Evolutionary conservation across 2,329 filamentous ascomycete species (phyloP).

Genomic region (Clonostachys sp.): DNA sequence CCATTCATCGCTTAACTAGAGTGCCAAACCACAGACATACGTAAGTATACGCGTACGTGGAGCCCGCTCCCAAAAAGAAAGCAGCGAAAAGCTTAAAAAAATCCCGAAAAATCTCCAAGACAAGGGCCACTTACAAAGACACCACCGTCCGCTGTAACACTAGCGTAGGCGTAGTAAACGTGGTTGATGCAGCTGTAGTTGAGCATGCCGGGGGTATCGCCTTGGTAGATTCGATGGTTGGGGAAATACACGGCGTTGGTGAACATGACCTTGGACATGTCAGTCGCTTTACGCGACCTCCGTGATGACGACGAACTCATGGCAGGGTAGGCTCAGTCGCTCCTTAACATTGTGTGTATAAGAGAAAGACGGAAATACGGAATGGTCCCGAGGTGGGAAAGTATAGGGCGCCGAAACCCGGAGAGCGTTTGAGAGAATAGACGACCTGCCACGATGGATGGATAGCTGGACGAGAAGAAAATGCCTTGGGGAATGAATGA

Average conservation of each 20-base stretch:
- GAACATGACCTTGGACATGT: conserved; percentile 44
- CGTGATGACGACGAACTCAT: conserved; percentile 35
- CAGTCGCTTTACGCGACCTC: conserved; percentile 38
- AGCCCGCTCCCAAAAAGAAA: neutral
- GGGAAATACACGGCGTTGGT: conserved; percentile 81
- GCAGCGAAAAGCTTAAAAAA: neutral
- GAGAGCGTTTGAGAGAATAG: neutral
- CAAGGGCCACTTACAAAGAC: conserved; percentile 60
- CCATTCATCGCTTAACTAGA: conserved; percentile 73
- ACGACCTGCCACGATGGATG: no score
- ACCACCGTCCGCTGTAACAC: conserved; percentile 65
- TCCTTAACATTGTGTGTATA: neutral
- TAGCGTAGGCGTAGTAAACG: conserved; percentile 80
- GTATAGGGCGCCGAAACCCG: neutral
- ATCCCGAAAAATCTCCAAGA: neutral
- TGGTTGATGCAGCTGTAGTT: conserved; percentile 75
- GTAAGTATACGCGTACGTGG: neutral
- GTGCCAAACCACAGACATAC: neutral
- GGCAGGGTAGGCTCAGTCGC: neutral
- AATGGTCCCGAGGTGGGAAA: neutral
- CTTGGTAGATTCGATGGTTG: conserved; percentile 70
- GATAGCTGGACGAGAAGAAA: no score
- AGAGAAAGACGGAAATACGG: neutral
- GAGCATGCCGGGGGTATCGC: conserved; percentile 68
- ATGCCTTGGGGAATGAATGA: no score